Evolutionary conservation across 306 rosid species (phyloP), one percentile per base, ranked within the genome.

Genomic region (Sechiopsis laciniata): DNA sequence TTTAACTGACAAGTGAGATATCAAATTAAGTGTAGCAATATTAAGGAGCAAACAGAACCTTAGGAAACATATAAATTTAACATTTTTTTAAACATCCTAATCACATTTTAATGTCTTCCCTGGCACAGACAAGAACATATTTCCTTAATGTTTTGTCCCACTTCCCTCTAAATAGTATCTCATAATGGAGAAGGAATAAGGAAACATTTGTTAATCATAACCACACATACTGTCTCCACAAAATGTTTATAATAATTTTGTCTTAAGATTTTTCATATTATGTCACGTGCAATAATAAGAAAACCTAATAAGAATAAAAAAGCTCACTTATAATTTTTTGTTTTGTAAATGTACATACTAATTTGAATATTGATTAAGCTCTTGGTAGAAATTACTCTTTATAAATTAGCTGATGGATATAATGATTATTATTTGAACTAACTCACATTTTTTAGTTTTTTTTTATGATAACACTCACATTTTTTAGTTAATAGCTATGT

Each of bases 151-250:
- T 2, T 2, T 10, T 67, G 72, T 67, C 72, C 72, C 37, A 45
- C 72, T 46, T 67, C 56, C 54, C 6, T 46, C 17, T 67, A 67
- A 19, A 67, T 22, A 67, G 72, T 45, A 67, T 46, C 72, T 67
- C 17, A 46, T 67, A 67, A 67, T 67, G 72, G 56, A 67, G 37
- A 19, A 19, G 72, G 72, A 67, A 67, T 67, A 67, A 67, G 55
- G 56, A 67, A 67, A 67, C 72, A 67, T 20, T 67, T 67, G 3
- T 2, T 46, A 67, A 67, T 67, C 72, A 67, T 67, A 46, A 67
- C 37, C 37, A 67, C 72, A 21, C 19, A 20, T 6, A 46, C 7
- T 67, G 72, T 67, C 72, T 67, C 72, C 55, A 12, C 50, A 5
- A 67, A 46, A 46, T 67, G 21, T 46, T 65, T 21, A 46, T 10